These are phyloP conservation scores for Tuber magnatum DNA, from an alignment of 495 filamentous ascomycete species.

Conservation along the genomic window DNA sequence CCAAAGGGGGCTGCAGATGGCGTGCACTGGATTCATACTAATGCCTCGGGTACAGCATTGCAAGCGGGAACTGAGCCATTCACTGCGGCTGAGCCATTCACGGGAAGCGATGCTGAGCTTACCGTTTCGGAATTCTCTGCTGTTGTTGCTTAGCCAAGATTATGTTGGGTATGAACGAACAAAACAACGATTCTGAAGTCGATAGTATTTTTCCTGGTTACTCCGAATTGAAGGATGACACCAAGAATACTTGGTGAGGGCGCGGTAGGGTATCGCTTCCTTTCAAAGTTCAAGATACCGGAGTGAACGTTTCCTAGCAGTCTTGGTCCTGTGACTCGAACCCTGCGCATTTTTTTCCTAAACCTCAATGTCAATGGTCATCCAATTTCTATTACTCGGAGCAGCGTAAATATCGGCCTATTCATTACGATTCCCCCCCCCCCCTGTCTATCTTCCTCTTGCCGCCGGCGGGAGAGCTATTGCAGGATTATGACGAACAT, in stretches of 20 bases:
- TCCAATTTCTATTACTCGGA: not conserved
- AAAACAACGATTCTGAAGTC: not conserved
- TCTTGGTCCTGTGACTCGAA: not conserved
- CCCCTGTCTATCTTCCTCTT: not conserved
- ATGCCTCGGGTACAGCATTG: slow-evolving; percentile 28
- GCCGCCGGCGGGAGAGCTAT: not conserved
- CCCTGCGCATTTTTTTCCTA: not conserved
- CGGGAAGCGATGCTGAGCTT: slow-evolving; percentile 44
- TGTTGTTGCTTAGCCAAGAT: slow-evolving; percentile 39
- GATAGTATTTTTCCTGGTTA: not conserved
- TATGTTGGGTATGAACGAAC: not conserved
- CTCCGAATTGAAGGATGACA: not conserved
- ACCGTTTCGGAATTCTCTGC: slow-evolving; percentile 45
- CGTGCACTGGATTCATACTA: not conserved
- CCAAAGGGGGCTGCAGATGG: not conserved
- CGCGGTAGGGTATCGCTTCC: not conserved
- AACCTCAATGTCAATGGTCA: not conserved
- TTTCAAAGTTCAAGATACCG: not conserved
- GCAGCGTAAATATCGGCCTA: not conserved
- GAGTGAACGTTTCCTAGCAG: not conserved
- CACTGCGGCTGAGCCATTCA: slow-evolving; percentile 53
- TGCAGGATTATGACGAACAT: not conserved
- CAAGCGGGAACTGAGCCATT: slow-evolving; percentile 56
- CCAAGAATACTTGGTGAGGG: not conserved
- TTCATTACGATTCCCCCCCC: not conserved